Conservation (phyloP, 371 early-diverging fungal genomes). For the Sporodiniella umbellata region DNA sequence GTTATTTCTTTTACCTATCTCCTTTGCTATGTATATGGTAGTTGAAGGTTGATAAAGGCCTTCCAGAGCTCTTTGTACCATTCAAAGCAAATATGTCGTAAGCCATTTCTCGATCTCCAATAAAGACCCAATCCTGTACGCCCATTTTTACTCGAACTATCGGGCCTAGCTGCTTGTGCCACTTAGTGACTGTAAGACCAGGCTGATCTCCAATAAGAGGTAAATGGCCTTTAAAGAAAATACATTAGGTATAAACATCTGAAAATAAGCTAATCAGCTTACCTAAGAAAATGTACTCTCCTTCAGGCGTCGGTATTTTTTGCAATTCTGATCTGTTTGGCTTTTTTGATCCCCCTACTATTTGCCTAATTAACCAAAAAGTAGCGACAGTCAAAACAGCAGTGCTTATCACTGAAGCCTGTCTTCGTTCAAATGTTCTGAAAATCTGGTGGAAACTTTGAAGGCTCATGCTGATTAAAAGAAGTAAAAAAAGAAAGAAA, state of each 20-base stretch:
- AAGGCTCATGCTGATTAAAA: too few species aligned
- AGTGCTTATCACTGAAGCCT: neutral
- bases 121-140: slow-evolving; percentile 18
- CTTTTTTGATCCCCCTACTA: neutral
- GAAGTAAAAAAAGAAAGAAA: too few species aligned
- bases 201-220: slow-evolving; percentile 5
- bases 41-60: slow-evolving; percentile 11
- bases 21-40: slow-evolving; percentile 4
- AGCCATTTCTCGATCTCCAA: slow-evolving; percentile 14
- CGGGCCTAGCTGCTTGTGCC: slow-evolving; percentile 20
- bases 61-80: slow-evolving; percentile 6
- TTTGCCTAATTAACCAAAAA: neutral
- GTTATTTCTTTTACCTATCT: too few species aligned
- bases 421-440: neutral
- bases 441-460: too few species aligned
- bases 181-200: slow-evolving; percentile 13
- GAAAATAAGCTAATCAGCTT: neutral
- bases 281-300: slow-evolving; percentile 14
- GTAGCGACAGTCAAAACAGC: neutral
- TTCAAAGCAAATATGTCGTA: slow-evolving; percentile 16
- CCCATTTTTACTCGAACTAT: slow-evolving; percentile 15
- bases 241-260: too few species aligned
- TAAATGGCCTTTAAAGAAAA: slow-evolving; percentile 8
- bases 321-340: neutral
- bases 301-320: slow-evolving; percentile 14